phyloP scores from a whole-genome alignment of 768 basidiomycete genomes.

The Agaricus bisporus region DNA sequence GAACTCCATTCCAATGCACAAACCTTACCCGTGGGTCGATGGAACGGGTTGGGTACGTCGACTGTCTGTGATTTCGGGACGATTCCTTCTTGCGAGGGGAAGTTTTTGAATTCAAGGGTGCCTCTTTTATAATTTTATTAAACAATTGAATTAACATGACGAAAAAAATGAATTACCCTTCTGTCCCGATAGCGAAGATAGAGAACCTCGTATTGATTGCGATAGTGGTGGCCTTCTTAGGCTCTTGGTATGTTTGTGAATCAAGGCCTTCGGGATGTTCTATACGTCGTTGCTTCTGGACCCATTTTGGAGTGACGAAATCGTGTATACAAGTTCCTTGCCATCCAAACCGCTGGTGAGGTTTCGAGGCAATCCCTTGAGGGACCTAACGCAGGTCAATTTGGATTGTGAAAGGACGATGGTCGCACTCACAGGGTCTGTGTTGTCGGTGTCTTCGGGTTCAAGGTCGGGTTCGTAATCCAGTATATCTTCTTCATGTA shows the following conservation, averaged over 20 bases:
- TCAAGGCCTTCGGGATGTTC: slow-evolving; percentile 36
- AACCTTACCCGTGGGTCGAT: slow-evolving; percentile 54
- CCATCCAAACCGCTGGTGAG: slow-evolving; percentile 39
- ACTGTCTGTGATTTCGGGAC: slow-evolving; percentile 56
- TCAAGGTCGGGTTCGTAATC: slow-evolving; percentile 8
- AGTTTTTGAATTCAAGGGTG: slow-evolving; percentile 56
- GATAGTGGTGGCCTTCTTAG: slow-evolving; percentile 55
- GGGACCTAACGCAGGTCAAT: neutral
- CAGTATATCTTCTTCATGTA: slow-evolving; percentile 32
- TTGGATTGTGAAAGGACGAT: neutral
- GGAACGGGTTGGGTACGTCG: slow-evolving; percentile 56
- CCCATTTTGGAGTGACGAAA: slow-evolving; percentile 70
- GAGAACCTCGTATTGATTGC: slow-evolving; percentile 80
- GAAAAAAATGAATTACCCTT: slow-evolving; percentile 36
- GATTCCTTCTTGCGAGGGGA: slow-evolving; percentile 58
- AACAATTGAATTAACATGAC: neutral
- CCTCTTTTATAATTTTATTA: slow-evolving; percentile 39
- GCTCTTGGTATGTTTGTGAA: slow-evolving; percentile 49
- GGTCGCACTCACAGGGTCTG: neutral
- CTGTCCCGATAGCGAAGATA: slow-evolving; percentile 73
- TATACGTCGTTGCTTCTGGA: slow-evolving; percentile 64
- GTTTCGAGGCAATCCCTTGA: slow-evolving; percentile 14
- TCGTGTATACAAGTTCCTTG: slow-evolving; percentile 77
- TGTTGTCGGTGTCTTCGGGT: slow-evolving; percentile 10
- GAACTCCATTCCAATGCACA: slow-evolving; percentile 84